Evolutionary conservation across 495 filamentous ascomycete genomes (phyloP).

Genomic region (Achaetomiella virescens): DNA sequence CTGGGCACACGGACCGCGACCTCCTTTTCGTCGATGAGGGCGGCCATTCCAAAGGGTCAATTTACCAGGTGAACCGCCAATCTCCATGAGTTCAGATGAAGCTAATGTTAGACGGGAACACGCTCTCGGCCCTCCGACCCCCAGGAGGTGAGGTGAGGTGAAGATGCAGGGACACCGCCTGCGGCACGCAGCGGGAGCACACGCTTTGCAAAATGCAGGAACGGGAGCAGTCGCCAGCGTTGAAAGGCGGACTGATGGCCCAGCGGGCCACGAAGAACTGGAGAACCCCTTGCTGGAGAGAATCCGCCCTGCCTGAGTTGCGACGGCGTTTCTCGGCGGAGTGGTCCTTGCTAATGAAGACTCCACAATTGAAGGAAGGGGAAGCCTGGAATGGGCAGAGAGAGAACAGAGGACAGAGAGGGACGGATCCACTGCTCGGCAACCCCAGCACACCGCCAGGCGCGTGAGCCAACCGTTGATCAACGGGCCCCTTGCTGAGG

Average conservation of each 20-base stretch:
- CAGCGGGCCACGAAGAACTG: too few species aligned
- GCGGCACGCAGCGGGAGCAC: background rate
- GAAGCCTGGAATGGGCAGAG: too few species aligned
- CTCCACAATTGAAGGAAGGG: constrained; percentile 20
- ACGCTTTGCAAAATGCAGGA: too few species aligned
- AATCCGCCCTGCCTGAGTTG: background rate
- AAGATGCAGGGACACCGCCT: constrained; percentile 3
- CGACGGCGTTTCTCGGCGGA: constrained; percentile 11
- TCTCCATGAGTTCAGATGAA: background rate
- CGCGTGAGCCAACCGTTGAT: too few species aligned
- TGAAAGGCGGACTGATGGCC: too few species aligned
- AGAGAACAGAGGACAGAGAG: too few species aligned
- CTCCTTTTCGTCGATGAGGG: constrained; percentile 13
- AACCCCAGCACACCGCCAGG: constrained; percentile 19
- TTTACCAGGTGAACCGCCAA: background rate
- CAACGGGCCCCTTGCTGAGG: constrained; percentile 11
- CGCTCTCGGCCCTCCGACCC: background rate
- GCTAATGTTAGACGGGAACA: too few species aligned
- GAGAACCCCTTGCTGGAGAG: background rate
- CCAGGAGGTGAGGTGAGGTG: background rate
- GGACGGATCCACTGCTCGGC: constrained; percentile 19
- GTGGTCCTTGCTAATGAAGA: constrained; percentile 21
- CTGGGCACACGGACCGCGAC: too few species aligned
- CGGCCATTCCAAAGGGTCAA: background rate
- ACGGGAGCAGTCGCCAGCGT: too few species aligned